Evolutionary conservation across 495 filamentous ascomycete genomes (phyloP).

Genomic region (Penicillium paxilli): DNA sequence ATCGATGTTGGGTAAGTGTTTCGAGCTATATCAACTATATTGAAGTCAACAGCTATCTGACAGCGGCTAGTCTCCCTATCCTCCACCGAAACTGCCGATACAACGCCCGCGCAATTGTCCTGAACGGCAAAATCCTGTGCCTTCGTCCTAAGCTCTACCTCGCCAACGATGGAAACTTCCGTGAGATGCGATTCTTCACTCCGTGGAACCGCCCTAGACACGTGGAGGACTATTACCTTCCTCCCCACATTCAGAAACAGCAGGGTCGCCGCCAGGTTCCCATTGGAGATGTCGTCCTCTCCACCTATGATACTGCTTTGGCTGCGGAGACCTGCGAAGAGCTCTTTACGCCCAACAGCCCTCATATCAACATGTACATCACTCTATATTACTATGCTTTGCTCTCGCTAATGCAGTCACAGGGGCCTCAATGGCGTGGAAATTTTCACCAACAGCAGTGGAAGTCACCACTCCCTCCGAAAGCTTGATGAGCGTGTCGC

Average conservation of each 20-base stretch:
- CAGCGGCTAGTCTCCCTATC: not conserved
- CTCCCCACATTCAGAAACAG: slow-evolving; percentile 56
- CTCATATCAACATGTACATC: not conserved
- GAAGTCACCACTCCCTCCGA: slow-evolving; percentile 68
- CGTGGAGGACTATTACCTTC: slow-evolving; percentile 70
- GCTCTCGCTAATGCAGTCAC: slow-evolving; percentile 16
- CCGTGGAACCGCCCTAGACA: slow-evolving; percentile 58
- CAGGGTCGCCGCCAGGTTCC: slow-evolving; percentile 59
- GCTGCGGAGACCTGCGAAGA: slow-evolving; percentile 77
- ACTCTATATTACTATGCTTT: not conserved
- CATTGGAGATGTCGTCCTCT: slow-evolving; percentile 74
- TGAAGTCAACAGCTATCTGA: not conserved
- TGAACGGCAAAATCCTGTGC: slow-evolving; percentile 65
- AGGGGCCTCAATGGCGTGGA: slow-evolving; percentile 49
- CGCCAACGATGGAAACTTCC: slow-evolving; percentile 52
- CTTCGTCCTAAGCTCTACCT: slow-evolving; percentile 82
- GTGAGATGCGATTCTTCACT: slow-evolving; percentile 56
- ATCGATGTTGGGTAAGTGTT: slow-evolving; percentile 7
- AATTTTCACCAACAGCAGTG: slow-evolving; percentile 73
- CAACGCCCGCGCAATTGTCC: slow-evolving; percentile 50
- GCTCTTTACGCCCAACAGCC: slow-evolving; percentile 63
- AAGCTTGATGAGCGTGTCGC: slow-evolving; percentile 72
- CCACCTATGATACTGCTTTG: slow-evolving; percentile 67
- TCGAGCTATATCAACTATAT: not conserved
- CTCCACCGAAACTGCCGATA: slow-evolving; percentile 12